A percentile compares a stretch with the other conserved stretches of the same genome.
Evolutionary conservation across 2,329 filamentous ascomycete genomes (phyloP).

Genomic region (Cercospora nicotianae): DNA sequence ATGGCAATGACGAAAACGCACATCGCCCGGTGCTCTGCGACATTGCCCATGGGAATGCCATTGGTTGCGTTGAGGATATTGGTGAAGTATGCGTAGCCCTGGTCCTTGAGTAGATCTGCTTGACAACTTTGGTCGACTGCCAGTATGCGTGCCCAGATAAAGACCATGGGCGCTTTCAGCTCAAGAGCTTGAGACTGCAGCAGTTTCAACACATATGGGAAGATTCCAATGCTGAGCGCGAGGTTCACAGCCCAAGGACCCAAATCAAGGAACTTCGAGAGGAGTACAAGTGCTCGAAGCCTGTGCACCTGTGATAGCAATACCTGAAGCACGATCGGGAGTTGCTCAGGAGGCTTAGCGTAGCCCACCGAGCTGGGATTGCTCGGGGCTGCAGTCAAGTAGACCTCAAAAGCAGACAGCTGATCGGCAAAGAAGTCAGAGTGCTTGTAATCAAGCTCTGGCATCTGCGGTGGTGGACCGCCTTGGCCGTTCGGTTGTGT

Average conservation of each 20-base stretch:
- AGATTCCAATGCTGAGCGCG: conserved; percentile 95
- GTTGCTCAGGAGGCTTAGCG: conserved; percentile 71
- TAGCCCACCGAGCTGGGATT: conserved; percentile 76
- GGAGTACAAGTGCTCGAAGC: conserved; percentile 82
- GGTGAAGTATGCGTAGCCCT: conserved; percentile 95
- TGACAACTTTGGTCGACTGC: conserved; percentile 95
- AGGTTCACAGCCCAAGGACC: conserved; percentile 99
- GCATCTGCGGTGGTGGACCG: conserved; percentile 25
- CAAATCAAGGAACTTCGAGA: conserved; percentile 90
- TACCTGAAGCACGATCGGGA: conserved; percentile 94
- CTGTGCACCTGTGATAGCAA: conserved; percentile 93
- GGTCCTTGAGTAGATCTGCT: conserved; percentile 91
- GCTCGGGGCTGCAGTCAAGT: conserved; percentile 88
- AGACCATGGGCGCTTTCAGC: conserved; percentile 97
- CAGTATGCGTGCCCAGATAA: conserved; percentile 95
- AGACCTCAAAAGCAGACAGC: conserved; percentile 94
- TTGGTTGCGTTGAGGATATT: conserved; percentile 76
- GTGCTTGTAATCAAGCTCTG: conserved; percentile 85
- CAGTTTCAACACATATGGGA: conserved; percentile 96
- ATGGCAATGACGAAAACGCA: conserved; percentile 97
- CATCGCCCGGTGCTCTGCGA: conserved; percentile 96
- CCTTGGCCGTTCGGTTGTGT: conserved; percentile 17
- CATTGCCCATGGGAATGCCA: conserved; percentile 78
- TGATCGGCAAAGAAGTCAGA: conserved; percentile 97
- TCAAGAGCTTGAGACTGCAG: conserved; percentile 93